A percentile compares a stretch with the other conserved stretches of the same genome.
Evolutionary conservation across 371 early-diverging fungal genomes (phyloP).

Genomic region (Rhizopus sp.): DNA sequence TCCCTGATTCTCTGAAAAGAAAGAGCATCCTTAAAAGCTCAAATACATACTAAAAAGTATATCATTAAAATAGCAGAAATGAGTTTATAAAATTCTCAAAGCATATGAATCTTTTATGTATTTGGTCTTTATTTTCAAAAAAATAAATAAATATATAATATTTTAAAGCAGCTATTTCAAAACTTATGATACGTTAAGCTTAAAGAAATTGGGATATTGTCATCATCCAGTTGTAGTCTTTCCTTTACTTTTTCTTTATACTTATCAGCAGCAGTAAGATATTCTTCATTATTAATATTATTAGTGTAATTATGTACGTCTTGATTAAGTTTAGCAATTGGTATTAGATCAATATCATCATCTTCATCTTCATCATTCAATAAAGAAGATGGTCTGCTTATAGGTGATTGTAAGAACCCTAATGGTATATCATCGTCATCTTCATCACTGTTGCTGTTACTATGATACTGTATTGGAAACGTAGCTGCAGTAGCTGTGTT

Average conservation of each 20-base stretch:
- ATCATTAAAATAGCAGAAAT: too few relatives aligned
- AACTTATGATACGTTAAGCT: background rate
- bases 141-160: too few relatives aligned
- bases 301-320: background rate
- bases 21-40: too few relatives aligned
- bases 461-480: background rate
- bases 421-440: conserved; percentile 29
- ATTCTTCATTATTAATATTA: conserved; percentile 10
- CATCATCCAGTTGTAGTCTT: conserved; percentile 21
- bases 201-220: conserved; percentile 26
- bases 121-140: background rate
- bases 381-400: conserved; percentile 25
- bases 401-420: conserved; percentile 23
- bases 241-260: conserved; percentile 37
- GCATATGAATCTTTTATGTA: background rate
- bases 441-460: background rate
- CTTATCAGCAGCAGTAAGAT: conserved; percentile 33
- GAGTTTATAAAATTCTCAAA: background rate
- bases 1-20: too few relatives aligned
- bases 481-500: conserved; percentile 6
- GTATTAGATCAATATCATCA: conserved; percentile 32
- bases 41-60: too few relatives aligned
- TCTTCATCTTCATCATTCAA: conserved; percentile 31
- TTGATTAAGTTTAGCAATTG: conserved; percentile 20
- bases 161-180: too few relatives aligned